Conservation (phyloP, 805 yeast species). For the Yarrowia bubula region DNA sequence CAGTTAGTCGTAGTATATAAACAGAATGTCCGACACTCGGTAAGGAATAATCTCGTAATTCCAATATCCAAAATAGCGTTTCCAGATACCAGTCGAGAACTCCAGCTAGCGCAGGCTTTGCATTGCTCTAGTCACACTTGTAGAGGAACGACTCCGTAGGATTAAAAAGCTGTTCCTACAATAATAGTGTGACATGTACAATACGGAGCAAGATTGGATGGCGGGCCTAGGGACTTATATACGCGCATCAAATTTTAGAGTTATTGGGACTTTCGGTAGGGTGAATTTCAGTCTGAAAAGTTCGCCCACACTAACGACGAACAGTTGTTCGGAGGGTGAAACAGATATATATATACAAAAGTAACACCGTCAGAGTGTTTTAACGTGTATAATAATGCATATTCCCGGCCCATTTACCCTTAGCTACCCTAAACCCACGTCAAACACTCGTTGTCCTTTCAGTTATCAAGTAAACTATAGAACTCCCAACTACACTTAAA, state of each 20-base stretch:
- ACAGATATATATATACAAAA: no score
- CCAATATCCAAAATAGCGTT: constrained; percentile 24
- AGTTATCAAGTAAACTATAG: background rate
- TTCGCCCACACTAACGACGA: background rate
- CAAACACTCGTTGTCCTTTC: background rate
- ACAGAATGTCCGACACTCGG: constrained; percentile 26
- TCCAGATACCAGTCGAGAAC: constrained; percentile 26
- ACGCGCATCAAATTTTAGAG: background rate
- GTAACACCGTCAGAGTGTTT: no score
- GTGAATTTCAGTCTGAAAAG: background rate
- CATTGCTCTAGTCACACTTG: constrained; percentile 26
- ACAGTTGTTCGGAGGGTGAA: background rate
- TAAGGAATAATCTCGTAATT: constrained; percentile 25
- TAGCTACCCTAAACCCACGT: no score
- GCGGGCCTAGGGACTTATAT: background rate
- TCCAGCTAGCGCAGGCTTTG: constrained; percentile 27
- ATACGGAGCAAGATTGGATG: constrained; percentile 19
- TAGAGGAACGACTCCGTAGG: constrained; percentile 24
- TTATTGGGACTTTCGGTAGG: constrained; percentile 23
- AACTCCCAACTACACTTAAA: constrained; percentile 4
- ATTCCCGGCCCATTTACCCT: no score
- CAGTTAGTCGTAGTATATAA: background rate
- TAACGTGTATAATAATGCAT: no score
- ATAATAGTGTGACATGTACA: constrained; percentile 24
- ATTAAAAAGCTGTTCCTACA: constrained; percentile 26